These are phyloP conservation scores for Globisporangium lucens DNA, from an alignment of 352 stramenopile genomes.

Conservation along the genomic window DNA sequence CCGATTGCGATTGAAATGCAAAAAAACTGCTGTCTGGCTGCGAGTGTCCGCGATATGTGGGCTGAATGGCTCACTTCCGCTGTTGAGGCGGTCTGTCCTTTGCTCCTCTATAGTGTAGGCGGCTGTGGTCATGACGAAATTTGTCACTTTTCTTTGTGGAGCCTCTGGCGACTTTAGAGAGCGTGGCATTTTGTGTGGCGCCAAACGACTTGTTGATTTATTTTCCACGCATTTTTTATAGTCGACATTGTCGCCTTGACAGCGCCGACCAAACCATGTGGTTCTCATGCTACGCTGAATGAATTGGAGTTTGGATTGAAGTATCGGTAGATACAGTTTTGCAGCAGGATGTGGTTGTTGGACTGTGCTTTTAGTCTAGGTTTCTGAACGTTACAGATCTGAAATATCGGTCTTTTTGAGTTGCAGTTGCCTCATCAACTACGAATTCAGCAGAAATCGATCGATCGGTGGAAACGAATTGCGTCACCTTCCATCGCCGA, in stretches of 20 bases:
- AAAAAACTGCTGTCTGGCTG: background rate
- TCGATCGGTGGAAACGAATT: too few species aligned
- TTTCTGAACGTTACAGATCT: background rate
- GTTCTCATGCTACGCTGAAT: background rate
- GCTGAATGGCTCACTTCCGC: background rate
- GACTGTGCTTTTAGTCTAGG: background rate
- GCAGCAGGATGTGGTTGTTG: background rate
- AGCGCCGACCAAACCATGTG: background rate
- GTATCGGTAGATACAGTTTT: background rate
- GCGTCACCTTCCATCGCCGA: too few species aligned
- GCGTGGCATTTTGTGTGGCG: too few species aligned
- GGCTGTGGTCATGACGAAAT: background rate
- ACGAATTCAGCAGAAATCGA: too few species aligned
- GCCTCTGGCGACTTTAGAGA: background rate
- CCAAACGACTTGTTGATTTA: background rate
- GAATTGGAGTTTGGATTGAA: background rate
- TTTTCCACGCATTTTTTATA: background rate
- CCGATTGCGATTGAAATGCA: background rate
- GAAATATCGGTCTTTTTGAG: background rate
- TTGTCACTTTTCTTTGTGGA: background rate
- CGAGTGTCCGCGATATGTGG: background rate
- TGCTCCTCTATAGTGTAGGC: background rate
- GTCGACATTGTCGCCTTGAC: background rate
- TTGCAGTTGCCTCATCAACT: background rate
- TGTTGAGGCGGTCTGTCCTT: background rate